Evolutionary conservation across 2,329 filamentous ascomycete species (phyloP), one percentile per base, ranked within the genome.

Genomic region (Nigrospora osmanthi): DNA sequence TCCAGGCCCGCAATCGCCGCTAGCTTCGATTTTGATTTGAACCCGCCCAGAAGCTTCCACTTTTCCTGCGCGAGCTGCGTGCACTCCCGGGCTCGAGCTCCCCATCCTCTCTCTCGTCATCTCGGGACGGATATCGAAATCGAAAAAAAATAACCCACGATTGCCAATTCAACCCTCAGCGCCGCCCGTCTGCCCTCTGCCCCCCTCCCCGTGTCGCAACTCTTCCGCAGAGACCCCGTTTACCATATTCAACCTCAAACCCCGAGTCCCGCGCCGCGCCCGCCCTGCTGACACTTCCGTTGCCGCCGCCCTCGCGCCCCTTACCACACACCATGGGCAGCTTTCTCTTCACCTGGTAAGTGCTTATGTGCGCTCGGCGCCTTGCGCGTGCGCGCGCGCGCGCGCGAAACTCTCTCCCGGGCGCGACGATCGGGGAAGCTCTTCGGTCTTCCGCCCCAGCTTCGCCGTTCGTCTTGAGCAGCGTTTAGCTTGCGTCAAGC

Each of bases 271-370:
- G 23, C 23, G 23, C 19, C 19, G 6, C 19, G 19, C 19, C 19
- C 6, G 19, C 19, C 6, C 19, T 23, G 19, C 23, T 28, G 23
- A 28, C 23, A 28, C n/a, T 28, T 28, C 32, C 40, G 4, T 28
- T 35, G 40, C 30, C 40, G 7, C 31, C 17, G 10, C 40, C 14
- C 19, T 28, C 17, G 19, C 23, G 15, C 34, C 3, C 19, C 15
- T 31, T 13, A 17, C 31, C 42, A 16, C 19, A 15, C 58, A 68
- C 59, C 53, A 83, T 85, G 80, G 81, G 78, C 58, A 83, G 71
- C 68, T 85, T 80, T 61, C 80, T 80, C 42, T 86, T 86, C 71
- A 81, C 76, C 64, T 86, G 82, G 82, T 86, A 68, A 68, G 80
- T 73, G 41, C 30, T 9, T 40, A 40, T 33, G 16, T 14, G 32